Conservation (phyloP, 257 asterid genomes). For the Solanum bulbocastanum region DNA sequence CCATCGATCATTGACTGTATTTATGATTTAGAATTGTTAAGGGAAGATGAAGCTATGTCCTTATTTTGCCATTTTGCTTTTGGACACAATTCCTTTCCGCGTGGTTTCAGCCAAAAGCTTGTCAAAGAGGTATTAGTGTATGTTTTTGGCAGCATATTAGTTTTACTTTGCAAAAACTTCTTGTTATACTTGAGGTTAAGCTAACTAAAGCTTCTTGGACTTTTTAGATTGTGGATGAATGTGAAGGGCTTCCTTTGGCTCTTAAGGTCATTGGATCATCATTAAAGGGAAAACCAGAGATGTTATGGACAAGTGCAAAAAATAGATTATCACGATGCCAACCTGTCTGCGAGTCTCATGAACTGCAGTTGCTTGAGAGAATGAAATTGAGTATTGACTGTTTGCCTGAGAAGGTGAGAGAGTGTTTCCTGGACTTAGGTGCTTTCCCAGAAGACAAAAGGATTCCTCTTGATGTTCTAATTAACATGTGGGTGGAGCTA, state of each 20-base stretch:
- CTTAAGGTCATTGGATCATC: constrained; percentile 87
- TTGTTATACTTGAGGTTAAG: neutral
- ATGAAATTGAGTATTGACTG: constrained; percentile 76
- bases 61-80: constrained; percentile 80
- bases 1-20: constrained; percentile 42
- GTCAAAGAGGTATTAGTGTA: constrained; percentile 46
- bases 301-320: constrained; percentile 73
- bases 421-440: constrained; percentile 83
- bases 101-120: constrained; percentile 31
- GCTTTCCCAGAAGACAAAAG: constrained; percentile 82
- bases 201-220: neutral
- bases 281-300: constrained; percentile 69
- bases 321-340: constrained; percentile 62
- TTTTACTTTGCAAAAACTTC: neutral
- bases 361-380: constrained; percentile 58
- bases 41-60: constrained; percentile 66
- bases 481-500: constrained; percentile 89
- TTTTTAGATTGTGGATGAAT: constrained; percentile 66
- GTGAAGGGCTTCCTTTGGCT: constrained; percentile 87
- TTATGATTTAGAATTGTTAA: constrained; percentile 57
- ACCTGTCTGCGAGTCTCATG: constrained; percentile 75
- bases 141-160: neutral
- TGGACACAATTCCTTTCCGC: constrained; percentile 53
- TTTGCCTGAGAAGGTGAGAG: constrained; percentile 58
- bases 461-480: constrained; percentile 77